Conservation (phyloP, 805 yeast genomes). For the Yamadazyma philogaea region DNA sequence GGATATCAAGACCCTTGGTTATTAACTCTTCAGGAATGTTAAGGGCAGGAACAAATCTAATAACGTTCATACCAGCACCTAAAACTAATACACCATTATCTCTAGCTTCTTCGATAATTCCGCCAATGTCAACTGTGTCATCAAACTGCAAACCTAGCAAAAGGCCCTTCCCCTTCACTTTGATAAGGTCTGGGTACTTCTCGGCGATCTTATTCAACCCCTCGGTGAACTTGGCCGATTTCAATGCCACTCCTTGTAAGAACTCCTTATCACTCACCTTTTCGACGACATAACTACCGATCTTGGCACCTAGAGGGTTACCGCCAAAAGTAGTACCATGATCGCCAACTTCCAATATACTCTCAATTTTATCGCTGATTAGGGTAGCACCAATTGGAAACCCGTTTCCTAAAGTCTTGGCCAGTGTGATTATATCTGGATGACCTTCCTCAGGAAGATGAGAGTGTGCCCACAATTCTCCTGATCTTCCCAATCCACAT, state of each 20-base stretch:
- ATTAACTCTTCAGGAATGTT: constrained; percentile 72
- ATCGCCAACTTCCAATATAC: constrained; percentile 78
- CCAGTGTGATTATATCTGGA: constrained; percentile 92
- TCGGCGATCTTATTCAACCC: constrained; percentile 50
- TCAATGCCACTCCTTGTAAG: constrained; percentile 54
- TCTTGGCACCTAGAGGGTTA: constrained; percentile 84
- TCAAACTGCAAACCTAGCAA: constrained; percentile 78
- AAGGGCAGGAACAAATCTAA: constrained; percentile 90
- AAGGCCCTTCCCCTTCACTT: constrained; percentile 85
- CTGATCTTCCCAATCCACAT: constrained; percentile 93
- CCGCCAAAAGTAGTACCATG: constrained; percentile 99
- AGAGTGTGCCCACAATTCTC: constrained; percentile 90
- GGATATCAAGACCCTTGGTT: constrained; percentile 66
- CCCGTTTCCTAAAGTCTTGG: constrained; percentile 96
- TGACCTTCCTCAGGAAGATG: constrained; percentile 74
- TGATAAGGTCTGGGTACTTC: constrained; percentile 60
- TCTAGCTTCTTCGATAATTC: constrained; percentile 65
- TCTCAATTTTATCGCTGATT: constrained; percentile 76
- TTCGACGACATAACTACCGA: constrained; percentile 73
- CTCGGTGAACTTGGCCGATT: constrained; percentile 54
- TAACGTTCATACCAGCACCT: constrained; percentile 88
- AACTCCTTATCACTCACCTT: constrained; percentile 61
- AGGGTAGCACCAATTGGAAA: constrained; percentile 94
- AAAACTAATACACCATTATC: constrained; percentile 80
- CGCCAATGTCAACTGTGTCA: constrained; percentile 51